Evolutionary conservation across 352 stramenopile species (phyloP).

Genomic region (Pythium graminicola): DNA sequence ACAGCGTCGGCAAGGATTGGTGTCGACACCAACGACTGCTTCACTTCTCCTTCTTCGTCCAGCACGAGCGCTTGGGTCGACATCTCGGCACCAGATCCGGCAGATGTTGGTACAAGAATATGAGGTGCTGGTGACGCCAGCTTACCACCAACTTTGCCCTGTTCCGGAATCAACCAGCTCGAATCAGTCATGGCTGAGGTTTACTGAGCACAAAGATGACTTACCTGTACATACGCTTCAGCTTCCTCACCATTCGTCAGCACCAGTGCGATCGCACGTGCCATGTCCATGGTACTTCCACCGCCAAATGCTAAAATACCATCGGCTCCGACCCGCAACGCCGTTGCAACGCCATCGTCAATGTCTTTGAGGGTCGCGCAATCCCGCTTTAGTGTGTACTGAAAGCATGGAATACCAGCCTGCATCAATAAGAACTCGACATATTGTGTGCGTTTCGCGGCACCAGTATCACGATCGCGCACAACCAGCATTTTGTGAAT

Average conservation of each 20-base stretch:
- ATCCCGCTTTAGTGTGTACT: conserved; percentile 64
- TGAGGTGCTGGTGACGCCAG: conserved; percentile 29
- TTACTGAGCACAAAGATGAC: too few relatives aligned
- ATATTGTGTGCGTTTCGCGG: conserved; percentile 53
- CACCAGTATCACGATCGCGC: conserved; percentile 48
- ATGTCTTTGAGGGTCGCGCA: conserved; percentile 54
- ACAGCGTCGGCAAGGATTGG: conserved; percentile 51
- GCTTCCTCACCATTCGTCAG: conserved; percentile 40
- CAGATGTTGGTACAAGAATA: conserved; percentile 55
- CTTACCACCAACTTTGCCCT: conserved; percentile 16
- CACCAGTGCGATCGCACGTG: conserved; percentile 45
- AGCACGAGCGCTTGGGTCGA: conserved; percentile 47
- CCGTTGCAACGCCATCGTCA: conserved; percentile 45
- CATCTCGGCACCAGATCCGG: conserved; percentile 48
- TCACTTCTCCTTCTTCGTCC: conserved; percentile 57
- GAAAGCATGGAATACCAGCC: conserved; percentile 58
- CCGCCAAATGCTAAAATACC: conserved; percentile 66
- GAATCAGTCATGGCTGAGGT: too few relatives aligned
- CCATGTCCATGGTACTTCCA: conserved; percentile 56
- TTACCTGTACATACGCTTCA: conserved; percentile 28
- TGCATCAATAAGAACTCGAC: conserved; percentile 69
- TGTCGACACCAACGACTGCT: conserved; percentile 36
- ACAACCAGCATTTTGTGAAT: conserved; percentile 70
- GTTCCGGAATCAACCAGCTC: too few relatives aligned
- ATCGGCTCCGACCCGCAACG: conserved; percentile 54